A percentile compares a stretch with the other conserved stretches of the same genome.
Conservation (phyloP, 2,329 filamentous ascomycete genomes). For the Cryphonectria nitschkei region DNA sequence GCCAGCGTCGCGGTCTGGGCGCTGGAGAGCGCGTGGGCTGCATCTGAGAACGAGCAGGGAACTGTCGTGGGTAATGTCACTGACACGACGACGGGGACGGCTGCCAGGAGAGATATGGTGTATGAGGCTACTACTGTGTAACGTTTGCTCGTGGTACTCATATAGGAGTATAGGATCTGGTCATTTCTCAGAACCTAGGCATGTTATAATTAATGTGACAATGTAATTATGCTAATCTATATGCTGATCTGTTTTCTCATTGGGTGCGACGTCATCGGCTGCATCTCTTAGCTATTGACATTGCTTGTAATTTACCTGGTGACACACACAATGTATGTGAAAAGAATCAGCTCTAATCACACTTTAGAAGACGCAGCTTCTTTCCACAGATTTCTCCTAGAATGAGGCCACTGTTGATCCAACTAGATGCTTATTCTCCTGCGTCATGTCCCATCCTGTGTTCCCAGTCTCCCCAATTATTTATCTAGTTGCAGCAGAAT, state of each 20-base stretch:
- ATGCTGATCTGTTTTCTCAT: too few relatives aligned
- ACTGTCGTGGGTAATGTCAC: conserved; percentile 36
- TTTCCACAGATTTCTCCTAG: neutral
- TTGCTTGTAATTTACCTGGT: too few relatives aligned
- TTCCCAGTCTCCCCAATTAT: neutral
- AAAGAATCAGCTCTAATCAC: neutral
- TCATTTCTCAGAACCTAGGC: too few relatives aligned
- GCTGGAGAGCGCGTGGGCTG: conserved; percentile 43
- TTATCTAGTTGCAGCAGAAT: neutral
- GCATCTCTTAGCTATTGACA: too few relatives aligned
- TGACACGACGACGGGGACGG: neutral
- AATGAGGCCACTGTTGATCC: neutral
- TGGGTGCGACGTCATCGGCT: too few relatives aligned
- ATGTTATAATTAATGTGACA: too few relatives aligned
- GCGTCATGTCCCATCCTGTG: neutral
- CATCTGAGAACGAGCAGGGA: conserved; percentile 34
- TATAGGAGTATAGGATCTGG: neutral
- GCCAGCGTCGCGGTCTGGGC: conserved; percentile 43
- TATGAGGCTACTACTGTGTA: conserved; percentile 28
- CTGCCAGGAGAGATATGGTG: conserved; percentile 30
- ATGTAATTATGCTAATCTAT: too few relatives aligned
- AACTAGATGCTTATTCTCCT: neutral
- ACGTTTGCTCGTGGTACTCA: neutral
- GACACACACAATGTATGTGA: neutral
- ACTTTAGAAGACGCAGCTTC: neutral